Evolutionary conservation across 2,329 filamentous ascomycete species (phyloP).

Genomic region (Claviceps sp.): DNA sequence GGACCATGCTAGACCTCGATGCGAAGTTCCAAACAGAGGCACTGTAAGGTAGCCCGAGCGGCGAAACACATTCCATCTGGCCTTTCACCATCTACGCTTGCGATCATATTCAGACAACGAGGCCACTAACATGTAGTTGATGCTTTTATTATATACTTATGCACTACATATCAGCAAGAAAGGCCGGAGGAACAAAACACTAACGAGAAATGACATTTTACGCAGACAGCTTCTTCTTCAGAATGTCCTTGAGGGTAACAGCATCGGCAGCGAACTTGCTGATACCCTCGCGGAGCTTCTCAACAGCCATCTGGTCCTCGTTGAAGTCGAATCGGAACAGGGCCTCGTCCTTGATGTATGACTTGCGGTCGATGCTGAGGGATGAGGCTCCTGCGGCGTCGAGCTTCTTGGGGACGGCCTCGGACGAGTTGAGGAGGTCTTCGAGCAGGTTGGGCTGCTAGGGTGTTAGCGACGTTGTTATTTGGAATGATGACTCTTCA

Average conservation of each 20-base stretch:
- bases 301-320: conserved; percentile 97
- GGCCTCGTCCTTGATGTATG: conserved; percentile 81
- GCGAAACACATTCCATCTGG: too few species aligned
- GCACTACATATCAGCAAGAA: too few species aligned
- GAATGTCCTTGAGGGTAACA: conserved; percentile 80
- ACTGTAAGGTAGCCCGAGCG: too few species aligned
- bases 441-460: conserved; percentile 77
- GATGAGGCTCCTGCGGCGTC: conserved; percentile 50
- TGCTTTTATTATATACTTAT: too few species aligned
- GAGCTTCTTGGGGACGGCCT: conserved; percentile 83
- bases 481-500: neutral
- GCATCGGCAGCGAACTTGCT: conserved; percentile 98
- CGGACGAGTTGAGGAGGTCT: conserved; percentile 76
- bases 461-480: conserved; percentile 6
- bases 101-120: too few species aligned
- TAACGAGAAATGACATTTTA: conserved; percentile 12
- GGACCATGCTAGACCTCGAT: too few species aligned
- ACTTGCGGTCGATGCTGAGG: conserved; percentile 74
- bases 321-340: conserved; percentile 98
- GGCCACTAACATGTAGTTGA: too few species aligned
- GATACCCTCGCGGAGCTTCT: conserved; percentile 99
- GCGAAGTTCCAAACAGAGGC: too few species aligned
- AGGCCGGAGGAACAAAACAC: too few species aligned
- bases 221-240: conserved; percentile 66
- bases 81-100: too few species aligned